Evolutionary conservation across 805 yeast genomes (phyloP), one percentile per base, ranked within the genome.

Genomic region (Kazachstania viticola): DNA sequence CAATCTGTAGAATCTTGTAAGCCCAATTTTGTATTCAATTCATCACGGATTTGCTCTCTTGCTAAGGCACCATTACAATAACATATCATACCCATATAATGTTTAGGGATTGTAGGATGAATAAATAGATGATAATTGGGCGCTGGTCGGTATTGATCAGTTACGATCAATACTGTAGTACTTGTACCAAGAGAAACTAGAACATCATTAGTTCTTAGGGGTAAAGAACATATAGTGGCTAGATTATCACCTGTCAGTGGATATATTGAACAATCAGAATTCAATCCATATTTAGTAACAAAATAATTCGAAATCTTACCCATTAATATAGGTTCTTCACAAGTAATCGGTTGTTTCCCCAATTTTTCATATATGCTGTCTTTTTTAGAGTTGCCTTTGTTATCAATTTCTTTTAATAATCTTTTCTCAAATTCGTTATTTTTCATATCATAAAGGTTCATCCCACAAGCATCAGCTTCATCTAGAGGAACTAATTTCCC

Each of bases 71-170:
- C 95, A 52, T 85, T 85, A 49, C 93, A 80, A 54, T 85, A 85
- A 53, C 96, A 85, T 33, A 87, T 72, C 96, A 85, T 85, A 15
- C 93, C 94, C 95, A 85, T 87, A 52, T 74, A 85, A 23, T 78
- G 74, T 23, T 65, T 66, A 1, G 71, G 69, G 39, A 80, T 69
- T 0, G 93, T 79, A 7, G 96, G 95, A 51, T 87, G 95, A 40
- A 73, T 73, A 60, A 85, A 85, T 41, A 84, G 56, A 49, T 85
- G 95, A 51, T 84, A 85, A 44, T 77, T 79, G 5, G 83, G 73
- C 1, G 87, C 78, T 2, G 95, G 85, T 14, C 65, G 65, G 50
- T 76, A 85, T 35, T 73, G 67, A 37, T 82, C 78, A 5, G 95
- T 85, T 26, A 85, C 76, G 29, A 85, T 58, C 22, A 87, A 64